Base-by-base conservation (phyloP, 2,329 filamentous ascomycete genomes). In the Ophiostoma pallidulum region DNA sequence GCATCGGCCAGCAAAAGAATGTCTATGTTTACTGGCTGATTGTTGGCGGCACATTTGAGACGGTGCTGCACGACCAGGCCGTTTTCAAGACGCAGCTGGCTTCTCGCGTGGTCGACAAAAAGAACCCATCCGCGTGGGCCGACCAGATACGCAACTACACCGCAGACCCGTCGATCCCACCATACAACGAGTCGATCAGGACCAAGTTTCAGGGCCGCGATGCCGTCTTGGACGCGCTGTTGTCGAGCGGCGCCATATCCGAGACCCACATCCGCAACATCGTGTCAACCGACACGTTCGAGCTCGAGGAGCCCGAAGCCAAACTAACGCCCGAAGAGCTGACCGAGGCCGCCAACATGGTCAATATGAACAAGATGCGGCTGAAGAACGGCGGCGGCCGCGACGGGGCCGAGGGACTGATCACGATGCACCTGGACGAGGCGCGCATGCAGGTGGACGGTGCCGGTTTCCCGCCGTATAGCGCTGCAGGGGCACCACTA, bases 11-110 rank as follows among this genome's bases (percentile, higher is more conserved):
- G 62, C 69, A 66, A 32, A 92, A 90, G 57, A 72, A 76, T 0
- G 89, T 94, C 1, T 90, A 77, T 59, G 88, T 96, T 2, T 96
- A 96, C 64, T 83, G 84, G 16, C 80, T 96, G 52, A 69, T 89
- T 22, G 70, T 80, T 10, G 86, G 80, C 2, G 89, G 88, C 2
- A 92, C 88, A 0, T 89, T 84, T 55, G 89, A 96, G 61, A 77
- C 83, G 35, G 73, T 74, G 9, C 67, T 94, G 40, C 79, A 89
- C 56, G 84, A 86, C 62, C 80, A 78, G 51, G 74, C 82, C 2
- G 69, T 94, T 2, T 94, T 89, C 74, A 96, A 96, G 63, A 81
- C 74, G 28, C 86, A 92, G 59, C 71, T 96, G 38, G 78, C 86
- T 4, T 78, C 77, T 33, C 78, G 86, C 13, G 85, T 94, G 2